Evolutionary conservation across 495 filamentous ascomycete genomes (phyloP), one percentile per base, ranked within the genome.

Genomic region (Pyrenopolyporus hunteri): DNA sequence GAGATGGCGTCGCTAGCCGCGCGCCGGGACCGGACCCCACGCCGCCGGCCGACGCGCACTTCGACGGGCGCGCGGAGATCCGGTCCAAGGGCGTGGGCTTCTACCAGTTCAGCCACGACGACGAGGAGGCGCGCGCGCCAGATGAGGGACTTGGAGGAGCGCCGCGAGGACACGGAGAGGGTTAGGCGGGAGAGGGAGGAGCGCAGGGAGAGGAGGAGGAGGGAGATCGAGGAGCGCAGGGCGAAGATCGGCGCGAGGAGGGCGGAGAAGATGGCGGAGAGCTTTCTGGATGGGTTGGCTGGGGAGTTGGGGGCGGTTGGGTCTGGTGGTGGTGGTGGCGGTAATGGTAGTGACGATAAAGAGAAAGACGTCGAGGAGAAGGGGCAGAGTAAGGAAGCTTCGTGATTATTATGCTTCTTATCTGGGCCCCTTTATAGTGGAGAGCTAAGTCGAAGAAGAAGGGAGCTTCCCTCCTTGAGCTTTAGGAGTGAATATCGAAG

Each of bases 51-150:
- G 82, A 86, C 40, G 75, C 75, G 71, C 95, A 98, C 71, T 98
- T 97, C 73, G 87, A 97, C 74, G 90, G 91, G 0, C 82, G 78
- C 54, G 78, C 75, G 49, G 94, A 98, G 80, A 86, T 94, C 25
- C 78, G 94, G 45, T 90, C 85, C 32, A 93, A 93, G 68, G 95
- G 94, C 0, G 88, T 89, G 5, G 95, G 92, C 0, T 98, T 97
- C 70, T 97, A 92, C 71, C 81, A 82, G 26, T 98, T 98, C 69
- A 89, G 86, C 20, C 79, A 74, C 59, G 87, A 96, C 73, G 85
- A 96, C 71, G 84, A 83, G 67, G 84, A 76, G 46, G 75, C 75
- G 50, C 76, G 94, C 49, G 59, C 69, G 70, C 71, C 88, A 98
- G 82, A 96, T 98, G 91, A 80, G 82, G 71, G 82, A 78, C 42